Evolutionary conservation across 768 basidiomycete species (phyloP).

Genomic region (Trametes sanguinea): DNA sequence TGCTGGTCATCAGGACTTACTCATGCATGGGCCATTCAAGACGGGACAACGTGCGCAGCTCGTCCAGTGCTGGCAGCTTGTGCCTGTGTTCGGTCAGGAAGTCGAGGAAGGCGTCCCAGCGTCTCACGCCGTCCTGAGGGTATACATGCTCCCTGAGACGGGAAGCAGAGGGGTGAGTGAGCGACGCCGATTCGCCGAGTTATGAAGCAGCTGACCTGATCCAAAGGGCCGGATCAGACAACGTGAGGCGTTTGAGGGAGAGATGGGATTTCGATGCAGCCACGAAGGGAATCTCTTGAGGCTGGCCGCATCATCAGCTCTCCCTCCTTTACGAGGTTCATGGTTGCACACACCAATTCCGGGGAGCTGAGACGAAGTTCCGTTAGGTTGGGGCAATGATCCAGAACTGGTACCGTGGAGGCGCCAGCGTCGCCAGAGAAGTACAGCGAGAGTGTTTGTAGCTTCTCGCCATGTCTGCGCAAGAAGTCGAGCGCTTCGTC

Average conservation of each 20-base stretch:
- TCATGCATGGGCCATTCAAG: conserved; percentile 1
- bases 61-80: not conserved
- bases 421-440: not conserved
- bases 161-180: no score
- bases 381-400: conserved; percentile 5
- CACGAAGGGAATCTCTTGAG: not conserved
- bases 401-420: not conserved
- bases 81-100: conserved; percentile 2
- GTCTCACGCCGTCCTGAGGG: not conserved
- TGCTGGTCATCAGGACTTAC: not conserved
- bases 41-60: not conserved
- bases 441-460: not conserved
- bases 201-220: not conserved
- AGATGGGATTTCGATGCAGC: not conserved
- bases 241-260: not conserved
- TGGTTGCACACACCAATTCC: not conserved
- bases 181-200: no score
- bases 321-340: no score
- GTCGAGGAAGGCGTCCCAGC: not conserved
- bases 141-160: not conserved
- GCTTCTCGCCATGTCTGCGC: conserved; percentile 3
- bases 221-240: not conserved
- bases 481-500: not conserved
- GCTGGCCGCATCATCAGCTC: not conserved
- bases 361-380: not conserved